phyloP scores from a whole-genome alignment of 495 filamentous ascomycete species.

The Peziza echinospora region DNA sequence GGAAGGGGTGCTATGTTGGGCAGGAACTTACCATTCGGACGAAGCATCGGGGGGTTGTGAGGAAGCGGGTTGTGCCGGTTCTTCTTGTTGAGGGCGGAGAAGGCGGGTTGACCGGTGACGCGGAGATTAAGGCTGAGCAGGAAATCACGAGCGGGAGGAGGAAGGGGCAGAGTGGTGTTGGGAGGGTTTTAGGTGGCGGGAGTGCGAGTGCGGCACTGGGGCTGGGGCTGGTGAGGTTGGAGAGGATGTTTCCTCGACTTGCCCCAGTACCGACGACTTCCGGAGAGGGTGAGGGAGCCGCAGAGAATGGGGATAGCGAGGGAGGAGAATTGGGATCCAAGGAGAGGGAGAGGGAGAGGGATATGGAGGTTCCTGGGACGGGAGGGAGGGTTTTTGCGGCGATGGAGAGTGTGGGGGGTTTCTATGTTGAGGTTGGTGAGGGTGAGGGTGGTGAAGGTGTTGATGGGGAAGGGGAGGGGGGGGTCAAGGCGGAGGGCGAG shows the following conservation, averaged over 20 bases:
- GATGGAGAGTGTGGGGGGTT: conserved; percentile 62
- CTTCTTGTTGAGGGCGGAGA: conserved; percentile 36
- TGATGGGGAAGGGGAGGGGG: no score
- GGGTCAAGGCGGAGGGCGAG: conserved; percentile 24
- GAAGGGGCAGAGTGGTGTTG: no score
- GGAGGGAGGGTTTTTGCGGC: conserved; percentile 58
- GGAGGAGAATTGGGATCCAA: background rate
- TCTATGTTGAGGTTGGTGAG: conserved; percentile 69
- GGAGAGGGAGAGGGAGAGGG: background rate
- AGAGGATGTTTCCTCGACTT: no score
- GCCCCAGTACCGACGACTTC: background rate
- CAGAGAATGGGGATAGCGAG: background rate
- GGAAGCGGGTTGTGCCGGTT: conserved; percentile 75
- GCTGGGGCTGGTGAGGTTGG: no score
- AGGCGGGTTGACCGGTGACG: conserved; percentile 17
- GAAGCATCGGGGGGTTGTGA: conserved; percentile 74
- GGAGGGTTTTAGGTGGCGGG: no score
- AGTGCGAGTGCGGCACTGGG: no score
- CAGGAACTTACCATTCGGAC: conserved; percentile 93
- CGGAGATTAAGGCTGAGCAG: conserved; percentile 7
- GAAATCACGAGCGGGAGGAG: conserved; percentile 24
- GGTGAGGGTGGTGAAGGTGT: conserved; percentile 32
- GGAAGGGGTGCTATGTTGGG: conserved; percentile 90
- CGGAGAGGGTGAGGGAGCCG: background rate
- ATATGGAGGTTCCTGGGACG: no score